Percentiles rank a stretch among this genome's conserved stretches.
These are phyloP conservation scores for Blepharisma undulans DNA, from an alignment of 169 alveolate genomes.

Conservation along the genomic window DNA sequence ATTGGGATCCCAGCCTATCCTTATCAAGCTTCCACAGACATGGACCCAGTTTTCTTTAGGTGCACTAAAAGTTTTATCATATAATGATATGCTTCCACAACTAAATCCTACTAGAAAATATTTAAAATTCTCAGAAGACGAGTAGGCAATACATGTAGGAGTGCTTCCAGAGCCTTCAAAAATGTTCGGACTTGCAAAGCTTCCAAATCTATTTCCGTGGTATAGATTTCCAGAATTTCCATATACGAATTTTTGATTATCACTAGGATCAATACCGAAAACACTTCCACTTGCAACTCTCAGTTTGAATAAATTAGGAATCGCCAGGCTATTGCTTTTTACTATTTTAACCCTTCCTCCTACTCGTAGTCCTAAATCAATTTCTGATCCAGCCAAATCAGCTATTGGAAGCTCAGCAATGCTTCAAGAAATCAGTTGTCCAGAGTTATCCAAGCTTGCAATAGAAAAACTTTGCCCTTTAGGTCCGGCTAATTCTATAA, in stretches of 20 bases:
- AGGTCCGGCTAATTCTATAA: not conserved
- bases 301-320: not conserved
- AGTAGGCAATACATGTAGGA: not conserved
- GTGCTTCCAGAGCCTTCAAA: not conserved
- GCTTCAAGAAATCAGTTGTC: slow-evolving; percentile 24
- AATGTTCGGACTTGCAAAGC: not conserved
- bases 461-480: slow-evolving; percentile 18
- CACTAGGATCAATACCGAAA: not conserved
- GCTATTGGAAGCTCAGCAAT: not conserved
- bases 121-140: not conserved
- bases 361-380: slow-evolving; percentile 13
- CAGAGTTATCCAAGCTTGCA: not conserved
- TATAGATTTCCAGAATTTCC: not conserved
- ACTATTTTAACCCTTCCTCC: slow-evolving; percentile 34
- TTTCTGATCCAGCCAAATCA: slow-evolving; percentile 4
- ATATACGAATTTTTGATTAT: not conserved
- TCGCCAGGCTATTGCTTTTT: not conserved
- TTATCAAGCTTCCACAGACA: not conserved
- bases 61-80: not conserved
- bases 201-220: slow-evolving; percentile 5
- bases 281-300: not conserved
- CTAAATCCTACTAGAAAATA: not conserved
- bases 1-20: not conserved
- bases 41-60: slow-evolving; percentile 1
- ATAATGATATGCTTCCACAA: slow-evolving; percentile 9